Base-by-base conservation (phyloP, 164 flowering plant species). In the Umbilicus rupestris region DNA sequence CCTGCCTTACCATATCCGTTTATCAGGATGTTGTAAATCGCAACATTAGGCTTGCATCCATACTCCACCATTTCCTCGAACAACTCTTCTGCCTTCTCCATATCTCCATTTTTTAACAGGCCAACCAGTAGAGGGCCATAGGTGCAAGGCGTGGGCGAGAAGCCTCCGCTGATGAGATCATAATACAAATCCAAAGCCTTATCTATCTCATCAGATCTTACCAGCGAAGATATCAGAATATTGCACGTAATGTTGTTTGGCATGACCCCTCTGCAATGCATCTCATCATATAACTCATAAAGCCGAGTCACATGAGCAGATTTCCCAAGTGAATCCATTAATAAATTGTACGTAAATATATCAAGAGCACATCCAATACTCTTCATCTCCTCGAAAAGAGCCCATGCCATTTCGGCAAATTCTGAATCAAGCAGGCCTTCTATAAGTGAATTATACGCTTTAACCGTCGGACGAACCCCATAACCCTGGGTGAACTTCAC, bases 111-210 rank as follows among this genome's bases (percentile, higher is more conserved):
- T 80, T 91, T 94, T 41, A 76, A 62, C 69, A 91, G 90, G 15
- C 99, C 97, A 70, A 91, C 99, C 45, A 94, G 75, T 19, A 94
- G 79, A 66, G 99, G 99, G 35, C 99, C 96, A 73, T 87, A 94
- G 15, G 99, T 94, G 66, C 87, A 83, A 60, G 95, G 87, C 24
- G 95, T 87, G 33, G 97, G 99, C 70, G 79, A 71, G 73, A 89
- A 86, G 50, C 80, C 97, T 68, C 84, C 78, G 69, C 95, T 84
- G 46, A 89, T 47, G 37, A 94, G 88, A 78, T 88, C 82, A 70
- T 83, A 91, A 69, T 81, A 94, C 28, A 83, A 66, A 68, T 85
- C 85, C 37, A 94, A 66, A 60, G 96, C 99, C 70, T 71, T 77
- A 45, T 86, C 87, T 63, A 94, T 49, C 29, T 62, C 71, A 68